Conservation (phyloP, 73 alveolate species). For the Halteria grandinella region DNA sequence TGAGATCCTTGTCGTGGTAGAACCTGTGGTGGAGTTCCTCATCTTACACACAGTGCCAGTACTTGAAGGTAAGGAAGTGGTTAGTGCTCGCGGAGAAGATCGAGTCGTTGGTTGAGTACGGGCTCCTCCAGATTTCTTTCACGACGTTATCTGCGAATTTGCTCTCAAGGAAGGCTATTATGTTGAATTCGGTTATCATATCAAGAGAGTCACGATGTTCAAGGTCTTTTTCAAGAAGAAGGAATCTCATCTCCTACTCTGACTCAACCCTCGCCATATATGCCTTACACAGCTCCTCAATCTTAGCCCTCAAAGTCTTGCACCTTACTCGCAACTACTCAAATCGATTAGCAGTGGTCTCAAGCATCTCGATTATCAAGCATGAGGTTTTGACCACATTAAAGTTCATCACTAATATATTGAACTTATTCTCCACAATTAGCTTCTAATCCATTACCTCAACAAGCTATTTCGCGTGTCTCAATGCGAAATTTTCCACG, state of each 20-base stretch:
- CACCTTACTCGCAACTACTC: conserved; percentile 19
- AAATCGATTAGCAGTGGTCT: conserved; percentile 24
- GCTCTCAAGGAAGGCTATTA: conserved; percentile 43
- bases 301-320: conserved; percentile 5
- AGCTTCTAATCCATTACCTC: conserved; percentile 51
- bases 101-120: conserved; percentile 45
- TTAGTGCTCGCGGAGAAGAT: conserved; percentile 61
- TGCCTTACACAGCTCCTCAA: conserved; percentile 6
- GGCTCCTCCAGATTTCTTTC: conserved; percentile 66
- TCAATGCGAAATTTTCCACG: conserved; percentile 34
- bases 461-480: conserved; percentile 52
- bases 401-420: conserved; percentile 51
- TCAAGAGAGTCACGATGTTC: conserved; percentile 63
- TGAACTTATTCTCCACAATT: conserved; percentile 18
- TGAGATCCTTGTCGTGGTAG: conserved; percentile 6
- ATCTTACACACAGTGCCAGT: conserved; percentile 41
- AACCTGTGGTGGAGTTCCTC: conserved; percentile 42
- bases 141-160: conserved; percentile 50
- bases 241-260: conserved; percentile 52
- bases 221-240: conserved; percentile 64
- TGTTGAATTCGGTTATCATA: conserved; percentile 36
- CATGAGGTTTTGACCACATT: conserved; percentile 68
- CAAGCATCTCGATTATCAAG: conserved; percentile 53
- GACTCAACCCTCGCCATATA: conserved; percentile 39
- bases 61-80: conserved; percentile 54